Evolutionary conservation across 805 yeast species (phyloP).

Genomic region (Candida saitoana): DNA sequence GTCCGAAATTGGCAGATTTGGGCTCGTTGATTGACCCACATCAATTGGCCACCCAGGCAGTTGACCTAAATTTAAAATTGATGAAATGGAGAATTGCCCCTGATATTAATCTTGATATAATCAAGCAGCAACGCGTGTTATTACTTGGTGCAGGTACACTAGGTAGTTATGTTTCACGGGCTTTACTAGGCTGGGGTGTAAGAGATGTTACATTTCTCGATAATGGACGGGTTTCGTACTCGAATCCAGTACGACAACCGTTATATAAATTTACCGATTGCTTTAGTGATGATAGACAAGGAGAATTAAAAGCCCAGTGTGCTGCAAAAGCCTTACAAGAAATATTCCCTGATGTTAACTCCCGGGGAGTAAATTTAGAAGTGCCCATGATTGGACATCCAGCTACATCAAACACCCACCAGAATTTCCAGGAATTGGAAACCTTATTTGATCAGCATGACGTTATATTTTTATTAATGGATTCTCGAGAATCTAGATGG

Average conservation of each 20-base stretch:
- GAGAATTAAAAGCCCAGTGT: constrained; percentile 66
- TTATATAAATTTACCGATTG: constrained; percentile 80
- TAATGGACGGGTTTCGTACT: constrained; percentile 80
- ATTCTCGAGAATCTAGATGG: constrained; percentile 96
- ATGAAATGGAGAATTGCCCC: constrained; percentile 98
- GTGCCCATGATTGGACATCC: constrained; percentile 98
- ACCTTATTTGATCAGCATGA: constrained; percentile 65
- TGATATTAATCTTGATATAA: constrained; percentile 60
- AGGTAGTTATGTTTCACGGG: constrained; percentile 87
- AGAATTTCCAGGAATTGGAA: constrained; percentile 50
- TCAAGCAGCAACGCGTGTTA: constrained; percentile 60
- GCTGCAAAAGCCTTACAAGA: constrained; percentile 72
- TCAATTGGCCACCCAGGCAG: constrained; percentile 84
- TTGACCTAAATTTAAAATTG: constrained; percentile 80
- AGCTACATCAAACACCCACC: constrained; percentile 47
- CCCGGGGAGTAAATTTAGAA: constrained; percentile 61
- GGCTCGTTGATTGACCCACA: constrained; percentile 77
- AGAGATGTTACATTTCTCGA: constrained; percentile 83
- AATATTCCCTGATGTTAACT: constrained; percentile 73
- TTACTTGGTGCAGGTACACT: constrained; percentile 95
- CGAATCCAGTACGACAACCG: constrained; percentile 95
- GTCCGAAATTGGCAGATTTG: constrained; percentile 80
- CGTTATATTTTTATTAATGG: constrained; percentile 77
- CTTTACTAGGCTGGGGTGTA: constrained; percentile 93
- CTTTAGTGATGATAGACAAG: constrained; percentile 54